Percentiles rank a stretch among this genome's conserved stretches.
phyloP scores from a whole-genome alignment of 805 yeast species.

The Jamesozyma rosinii region DNA sequence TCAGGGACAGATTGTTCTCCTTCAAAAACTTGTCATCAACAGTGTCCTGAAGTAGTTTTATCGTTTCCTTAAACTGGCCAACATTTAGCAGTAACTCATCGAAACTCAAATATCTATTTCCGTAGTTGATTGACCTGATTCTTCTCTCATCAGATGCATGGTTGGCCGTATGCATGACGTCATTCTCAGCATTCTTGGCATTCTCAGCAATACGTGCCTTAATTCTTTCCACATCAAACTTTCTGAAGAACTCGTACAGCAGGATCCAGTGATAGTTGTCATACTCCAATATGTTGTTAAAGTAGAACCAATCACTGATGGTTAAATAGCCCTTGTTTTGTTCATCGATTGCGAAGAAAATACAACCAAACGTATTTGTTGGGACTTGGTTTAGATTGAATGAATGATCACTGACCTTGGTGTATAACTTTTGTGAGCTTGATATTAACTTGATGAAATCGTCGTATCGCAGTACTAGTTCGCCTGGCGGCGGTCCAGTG shows the following conservation, averaged over 20 bases:
- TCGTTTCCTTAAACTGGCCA: slow-evolving; percentile 27
- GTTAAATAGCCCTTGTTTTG: slow-evolving; percentile 58
- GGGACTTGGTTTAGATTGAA: slow-evolving; percentile 45
- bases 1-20: slow-evolving; percentile 21
- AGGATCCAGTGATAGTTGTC: slow-evolving; percentile 41
- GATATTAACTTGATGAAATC: slow-evolving; percentile 32
- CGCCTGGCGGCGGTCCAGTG: slow-evolving; percentile 7
- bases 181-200: not conserved
- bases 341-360: slow-evolving; percentile 75
- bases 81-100: slow-evolving; percentile 30
- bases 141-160: slow-evolving; percentile 17
- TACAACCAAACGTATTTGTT: slow-evolving; percentile 54
- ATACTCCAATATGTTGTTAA: slow-evolving; percentile 47
- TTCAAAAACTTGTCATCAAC: slow-evolving; percentile 26
- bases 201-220: not conserved
- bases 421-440: slow-evolving; percentile 22
- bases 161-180: slow-evolving; percentile 6
- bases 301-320: slow-evolving; percentile 62
- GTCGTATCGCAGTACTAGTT: slow-evolving; percentile 30
- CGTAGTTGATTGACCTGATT: slow-evolving; percentile 32
- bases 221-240: slow-evolving; percentile 33
- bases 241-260: slow-evolving; percentile 45
- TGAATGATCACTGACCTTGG: slow-evolving; percentile 31
- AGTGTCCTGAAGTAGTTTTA: slow-evolving; percentile 27
- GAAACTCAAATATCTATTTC: slow-evolving; percentile 32